Percentiles rank a stretch among this genome's conserved stretches.
Evolutionary conservation across 148 eudicot genomes (phyloP).

Genomic region (Vaccinium macrocarpon): DNA sequence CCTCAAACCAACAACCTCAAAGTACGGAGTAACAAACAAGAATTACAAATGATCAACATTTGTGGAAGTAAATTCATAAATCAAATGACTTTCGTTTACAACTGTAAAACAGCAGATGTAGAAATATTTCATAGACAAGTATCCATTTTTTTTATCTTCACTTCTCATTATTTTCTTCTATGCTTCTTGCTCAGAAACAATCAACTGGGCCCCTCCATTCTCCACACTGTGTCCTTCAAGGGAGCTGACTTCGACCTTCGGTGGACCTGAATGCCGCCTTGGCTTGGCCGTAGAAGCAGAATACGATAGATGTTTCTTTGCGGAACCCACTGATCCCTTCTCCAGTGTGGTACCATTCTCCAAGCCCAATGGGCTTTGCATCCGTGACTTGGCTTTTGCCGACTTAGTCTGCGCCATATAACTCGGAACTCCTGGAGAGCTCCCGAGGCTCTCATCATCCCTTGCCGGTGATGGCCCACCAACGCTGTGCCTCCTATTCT

Average conservation of each 20-base stretch:
- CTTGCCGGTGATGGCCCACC: slow-evolving; percentile 49
- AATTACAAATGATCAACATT: slow-evolving; percentile 4
- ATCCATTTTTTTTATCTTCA: background rate
- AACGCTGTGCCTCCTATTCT: slow-evolving; percentile 60
- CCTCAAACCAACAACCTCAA: slow-evolving; percentile 17
- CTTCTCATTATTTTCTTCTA: background rate
- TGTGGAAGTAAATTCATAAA: background rate
- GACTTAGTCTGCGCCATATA: slow-evolving; percentile 83
- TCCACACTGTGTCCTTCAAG: background rate
- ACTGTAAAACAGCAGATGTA: background rate
- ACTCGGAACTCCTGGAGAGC: slow-evolving; percentile 71
- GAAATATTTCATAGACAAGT: background rate
- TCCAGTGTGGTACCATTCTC: slow-evolving; percentile 53
- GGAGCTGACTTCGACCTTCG: slow-evolving; percentile 33
- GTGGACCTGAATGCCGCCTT: slow-evolving; percentile 57
- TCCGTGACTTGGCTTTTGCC: slow-evolving; percentile 64
- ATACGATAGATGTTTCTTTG: slow-evolving; percentile 63
- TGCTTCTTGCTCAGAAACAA: slow-evolving; percentile 4
- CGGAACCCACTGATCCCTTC: slow-evolving; percentile 38
- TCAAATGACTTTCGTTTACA: background rate
- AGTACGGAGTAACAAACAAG: slow-evolving; percentile 12
- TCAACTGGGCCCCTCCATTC: slow-evolving; percentile 19
- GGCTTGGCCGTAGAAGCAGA: slow-evolving; percentile 66
- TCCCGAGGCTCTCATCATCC: slow-evolving; percentile 79
- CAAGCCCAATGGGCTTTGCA: slow-evolving; percentile 41